A percentile compares a stretch with the other conserved stretches of the same genome.
Conservation (phyloP, 176 grass and related monocot genomes). For the Themeda triandra region DNA sequence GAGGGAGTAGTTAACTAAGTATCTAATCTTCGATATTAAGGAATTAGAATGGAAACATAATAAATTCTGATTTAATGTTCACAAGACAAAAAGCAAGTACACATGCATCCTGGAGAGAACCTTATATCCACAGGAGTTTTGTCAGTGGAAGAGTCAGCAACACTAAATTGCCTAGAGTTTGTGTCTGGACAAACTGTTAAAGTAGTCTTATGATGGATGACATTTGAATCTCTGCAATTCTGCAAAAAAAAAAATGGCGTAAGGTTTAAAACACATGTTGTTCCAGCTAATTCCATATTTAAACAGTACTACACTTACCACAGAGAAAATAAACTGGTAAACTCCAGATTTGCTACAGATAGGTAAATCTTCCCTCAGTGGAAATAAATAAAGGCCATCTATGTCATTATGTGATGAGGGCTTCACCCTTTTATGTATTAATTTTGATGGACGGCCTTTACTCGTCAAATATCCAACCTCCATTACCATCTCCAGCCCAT, state of each 20-base stretch:
- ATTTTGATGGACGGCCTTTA: neutral
- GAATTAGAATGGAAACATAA: neutral
- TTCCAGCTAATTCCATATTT: neutral
- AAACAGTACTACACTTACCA: constrained; percentile 32
- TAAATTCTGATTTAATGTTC: neutral
- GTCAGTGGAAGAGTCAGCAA: neutral
- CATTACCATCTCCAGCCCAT: constrained; percentile 36
- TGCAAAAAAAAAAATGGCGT: neutral
- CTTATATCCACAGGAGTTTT: constrained; percentile 24
- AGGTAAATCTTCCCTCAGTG: constrained; percentile 2
- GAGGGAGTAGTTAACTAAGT: neutral
- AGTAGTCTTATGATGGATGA: constrained; percentile 6
- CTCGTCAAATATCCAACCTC: constrained; percentile 5
- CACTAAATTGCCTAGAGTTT: constrained; percentile 18
- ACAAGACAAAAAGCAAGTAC: neutral
- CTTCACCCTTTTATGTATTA: constrained; percentile 18
- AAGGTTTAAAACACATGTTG: neutral
- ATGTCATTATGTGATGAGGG: constrained; percentile 22
- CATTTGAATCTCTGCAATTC: constrained; percentile 22
- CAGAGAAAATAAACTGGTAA: constrained; percentile 41
- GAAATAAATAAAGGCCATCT: constrained; percentile 40
- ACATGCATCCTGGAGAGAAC: neutral
- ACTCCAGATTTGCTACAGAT: constrained; percentile 33
- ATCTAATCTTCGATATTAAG: neutral
- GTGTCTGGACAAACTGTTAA: constrained; percentile 31